Base-by-base conservation (phyloP, 2,329 filamentous ascomycete genomes). In the Fusarium austroafricanum region DNA sequence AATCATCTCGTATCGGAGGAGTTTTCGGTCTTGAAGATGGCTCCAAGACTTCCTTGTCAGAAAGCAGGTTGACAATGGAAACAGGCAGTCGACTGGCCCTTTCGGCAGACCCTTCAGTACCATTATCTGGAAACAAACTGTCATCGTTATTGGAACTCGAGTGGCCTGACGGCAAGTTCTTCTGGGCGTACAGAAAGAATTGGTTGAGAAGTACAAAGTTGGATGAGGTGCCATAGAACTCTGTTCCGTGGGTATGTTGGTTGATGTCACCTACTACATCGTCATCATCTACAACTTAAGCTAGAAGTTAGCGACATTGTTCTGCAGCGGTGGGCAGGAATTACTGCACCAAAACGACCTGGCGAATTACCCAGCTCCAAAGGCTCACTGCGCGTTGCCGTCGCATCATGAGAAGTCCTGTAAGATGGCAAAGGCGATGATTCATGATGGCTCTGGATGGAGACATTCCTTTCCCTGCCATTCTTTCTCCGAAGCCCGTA, bases 241-340 rank as follows among this genome's bases (percentile, higher is more conserved):
- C 53, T 4, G 53, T 55, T 2, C 53, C 53, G 6, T 55, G 53
- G 3, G 53, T 55, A 5, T 55, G 53, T 15, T 55, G 53, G 15
- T 55, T 55, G 26, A 55, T 55, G 18, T 55, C 53, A 2, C 53
- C 53, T 2, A 55, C 53, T 18, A 39, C 53, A 40, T 55, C 53
- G 7, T 10, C 53, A 14, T 55, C 53, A 11, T 55, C 53, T 55
- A 33, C 7, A 7, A 40, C 10, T 5, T 2, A 3, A 26, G 3
- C 3, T 9, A 21, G 7, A 5, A 9, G 26, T 52, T 15, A 52
- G 44, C 17, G 2, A 12, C 10, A n/a, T 10, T 8, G 33, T n/a
- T 3, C 15, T 15, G 7, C 9, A n/a, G 9, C 15, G 2, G 33
- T 1, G 2, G 6, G 10, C 3, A 10, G 14, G 5, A 1, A 0